A percentile compares a stretch with the other conserved stretches of the same genome.
phyloP scores from a whole-genome alignment of 1,284 basidiomycete species.

The Rugosomyces carneus region DNA sequence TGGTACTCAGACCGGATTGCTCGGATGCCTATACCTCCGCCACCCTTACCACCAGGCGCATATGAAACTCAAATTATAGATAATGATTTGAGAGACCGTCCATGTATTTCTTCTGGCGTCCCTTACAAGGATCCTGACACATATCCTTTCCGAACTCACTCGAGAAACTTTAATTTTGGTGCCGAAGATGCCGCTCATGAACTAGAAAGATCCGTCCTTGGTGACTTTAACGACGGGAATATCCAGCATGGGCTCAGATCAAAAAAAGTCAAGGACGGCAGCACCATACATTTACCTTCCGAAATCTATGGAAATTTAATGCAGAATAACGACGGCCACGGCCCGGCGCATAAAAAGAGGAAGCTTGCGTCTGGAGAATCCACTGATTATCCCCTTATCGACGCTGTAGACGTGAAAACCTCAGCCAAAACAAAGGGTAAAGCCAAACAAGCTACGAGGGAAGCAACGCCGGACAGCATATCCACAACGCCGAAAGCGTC shows the following conservation, averaged over 20 bases:
- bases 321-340: constrained; percentile 22
- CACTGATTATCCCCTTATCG: constrained; percentile 16
- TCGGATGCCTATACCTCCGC: constrained; percentile 48
- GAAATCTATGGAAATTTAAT: constrained; percentile 42
- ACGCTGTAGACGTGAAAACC: constrained; percentile 19
- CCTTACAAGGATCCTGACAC: constrained; percentile 10
- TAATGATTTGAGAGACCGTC: constrained; percentile 33
- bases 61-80: constrained; percentile 28
- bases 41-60: constrained; percentile 40
- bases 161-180: constrained; percentile 22
- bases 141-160: constrained; percentile 16
- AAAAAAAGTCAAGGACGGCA: constrained; percentile 34
- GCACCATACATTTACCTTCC: constrained; percentile 44
- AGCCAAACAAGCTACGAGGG: constrained; percentile 27
- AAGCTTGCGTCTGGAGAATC: constrained; percentile 38
- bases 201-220: constrained; percentile 32
- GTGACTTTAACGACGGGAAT: constrained; percentile 21
- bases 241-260: constrained; percentile 19
- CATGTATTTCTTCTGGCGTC: constrained; percentile 19
- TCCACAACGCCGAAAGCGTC: constrained; percentile 30
- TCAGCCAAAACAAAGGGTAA: constrained; percentile 33
- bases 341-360: constrained; percentile 45
- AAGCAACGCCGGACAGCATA: constrained; percentile 32
- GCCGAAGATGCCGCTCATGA: constrained; percentile 34
- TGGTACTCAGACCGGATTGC: constrained; percentile 61